Evolutionary conservation across 73 alveolate genomes (phyloP).

Genomic region (Blepharisma stoltei): DNA sequence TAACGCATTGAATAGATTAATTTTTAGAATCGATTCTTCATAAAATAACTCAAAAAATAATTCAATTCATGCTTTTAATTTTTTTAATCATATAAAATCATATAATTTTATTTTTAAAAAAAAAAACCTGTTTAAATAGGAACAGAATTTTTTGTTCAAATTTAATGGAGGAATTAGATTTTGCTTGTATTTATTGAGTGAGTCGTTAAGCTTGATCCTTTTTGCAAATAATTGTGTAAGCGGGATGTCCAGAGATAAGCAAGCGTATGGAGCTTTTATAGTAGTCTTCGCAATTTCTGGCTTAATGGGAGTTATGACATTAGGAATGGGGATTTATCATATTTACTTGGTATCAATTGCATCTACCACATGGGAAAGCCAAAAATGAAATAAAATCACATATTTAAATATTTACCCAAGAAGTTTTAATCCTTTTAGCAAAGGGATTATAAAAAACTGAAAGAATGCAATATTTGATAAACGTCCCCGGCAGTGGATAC

Average conservation of each 20-base stretch:
- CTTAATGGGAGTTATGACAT: slow-evolving; percentile 37
- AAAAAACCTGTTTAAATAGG: too few species aligned
- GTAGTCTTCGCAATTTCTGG: slow-evolving; percentile 42
- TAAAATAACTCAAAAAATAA: too few species aligned
- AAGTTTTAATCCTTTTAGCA: slow-evolving; percentile 54
- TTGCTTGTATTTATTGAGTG: slow-evolving; percentile 50
- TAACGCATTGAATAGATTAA: too few species aligned
- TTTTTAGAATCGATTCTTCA: too few species aligned
- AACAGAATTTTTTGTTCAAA: too few species aligned
- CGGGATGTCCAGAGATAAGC: slow-evolving; percentile 30
- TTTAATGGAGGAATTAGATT: too few species aligned
- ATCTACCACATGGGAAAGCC: slow-evolving; percentile 63
- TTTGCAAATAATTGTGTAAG: slow-evolving; percentile 19
- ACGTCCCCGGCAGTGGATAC: too few species aligned
- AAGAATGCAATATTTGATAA: slow-evolving; percentile 29
- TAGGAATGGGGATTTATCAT: slow-evolving; percentile 32
- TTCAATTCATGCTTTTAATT: too few species aligned
- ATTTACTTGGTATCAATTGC: slow-evolving; percentile 50
- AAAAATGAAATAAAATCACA: slow-evolving; percentile 46
- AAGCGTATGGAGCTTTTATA: slow-evolving; percentile 45
- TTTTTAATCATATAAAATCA: too few species aligned
- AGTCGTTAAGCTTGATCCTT: slow-evolving; percentile 42
- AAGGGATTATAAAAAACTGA: slow-evolving; percentile 49
- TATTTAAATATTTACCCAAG: slow-evolving; percentile 43
- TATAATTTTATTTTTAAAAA: too few species aligned